A percentile compares a stretch with the other conserved stretches of the same genome.
phyloP scores from a whole-genome alignment of 768 basidiomycete species.

The Russula foetens region DNA sequence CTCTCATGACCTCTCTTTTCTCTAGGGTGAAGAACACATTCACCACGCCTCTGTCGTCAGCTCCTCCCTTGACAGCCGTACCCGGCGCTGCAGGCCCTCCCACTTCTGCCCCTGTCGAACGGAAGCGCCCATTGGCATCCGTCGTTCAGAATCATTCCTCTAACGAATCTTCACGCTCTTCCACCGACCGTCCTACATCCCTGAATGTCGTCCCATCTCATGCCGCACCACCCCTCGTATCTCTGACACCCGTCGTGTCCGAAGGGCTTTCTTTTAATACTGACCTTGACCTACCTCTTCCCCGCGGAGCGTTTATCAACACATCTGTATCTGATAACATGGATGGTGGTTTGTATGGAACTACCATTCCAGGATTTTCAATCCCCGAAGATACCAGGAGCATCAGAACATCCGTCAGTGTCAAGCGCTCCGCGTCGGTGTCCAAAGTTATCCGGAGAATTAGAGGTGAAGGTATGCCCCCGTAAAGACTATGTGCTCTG shows the following conservation, averaged over 20 bases:
- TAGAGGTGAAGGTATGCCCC: conserved; percentile 70
- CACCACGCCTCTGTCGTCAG: conserved; percentile 53
- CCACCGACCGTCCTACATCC: conserved; percentile 51
- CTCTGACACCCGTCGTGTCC: conserved; percentile 77
- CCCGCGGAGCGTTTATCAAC: conserved; percentile 41
- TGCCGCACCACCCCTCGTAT: conserved; percentile 76
- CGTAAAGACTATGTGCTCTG: conserved; percentile 1
- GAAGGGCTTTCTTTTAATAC: conserved; percentile 63
- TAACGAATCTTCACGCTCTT: conserved; percentile 39
- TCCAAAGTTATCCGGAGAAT: conserved; percentile 88
- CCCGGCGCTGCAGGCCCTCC: conserved; percentile 23
- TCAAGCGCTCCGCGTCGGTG: conserved; percentile 73
- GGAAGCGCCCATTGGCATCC: conserved; percentile 50
- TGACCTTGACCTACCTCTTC: conserved; percentile 55
- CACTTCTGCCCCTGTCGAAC: conserved; percentile 34
- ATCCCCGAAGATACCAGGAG: conserved; percentile 88
- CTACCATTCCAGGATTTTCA: conserved; percentile 85
- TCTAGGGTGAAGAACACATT: conserved; percentile 78
- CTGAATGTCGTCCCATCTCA: conserved; percentile 43
- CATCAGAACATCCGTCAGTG: conserved; percentile 62
- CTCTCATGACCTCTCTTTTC: conserved; percentile 72
- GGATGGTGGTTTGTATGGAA: conserved; percentile 55
- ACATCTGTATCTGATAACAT: conserved; percentile 47
- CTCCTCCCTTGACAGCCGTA: conserved; percentile 31
- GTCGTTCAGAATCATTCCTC: conserved; percentile 38